A percentile compares a stretch with the other conserved stretches of the same genome.
Evolutionary conservation across 257 asterid genomes (phyloP).

Genomic region (Primulina tabacum): DNA sequence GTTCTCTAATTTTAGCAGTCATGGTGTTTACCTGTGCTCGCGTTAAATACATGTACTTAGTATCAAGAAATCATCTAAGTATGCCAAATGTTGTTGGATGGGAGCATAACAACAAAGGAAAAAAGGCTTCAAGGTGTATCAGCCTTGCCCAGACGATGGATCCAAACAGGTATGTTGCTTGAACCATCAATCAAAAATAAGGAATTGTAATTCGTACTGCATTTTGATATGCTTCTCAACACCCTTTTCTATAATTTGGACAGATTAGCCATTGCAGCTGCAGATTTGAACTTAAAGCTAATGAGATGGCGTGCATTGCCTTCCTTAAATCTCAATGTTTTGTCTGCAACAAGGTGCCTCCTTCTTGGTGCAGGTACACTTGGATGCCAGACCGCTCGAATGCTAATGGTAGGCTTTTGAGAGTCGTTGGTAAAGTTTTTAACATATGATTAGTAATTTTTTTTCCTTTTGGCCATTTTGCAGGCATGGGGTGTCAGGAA

Average conservation of each 20-base stretch:
- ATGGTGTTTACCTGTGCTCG: conserved; percentile 29
- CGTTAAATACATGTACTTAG: conserved; percentile 32
- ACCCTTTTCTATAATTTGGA: conserved; percentile 24
- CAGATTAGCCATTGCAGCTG: conserved; percentile 89
- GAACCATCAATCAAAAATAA: conserved; percentile 14
- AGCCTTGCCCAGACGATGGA: conserved; percentile 90
- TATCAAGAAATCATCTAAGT: conserved; percentile 39
- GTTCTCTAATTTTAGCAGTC: conserved; percentile 19
- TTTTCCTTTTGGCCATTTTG: conserved; percentile 15
- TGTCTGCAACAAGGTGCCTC: conserved; percentile 74
- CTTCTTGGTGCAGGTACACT: conserved; percentile 97
- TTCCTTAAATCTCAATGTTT: conserved; percentile 55
- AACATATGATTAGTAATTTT: neutral
- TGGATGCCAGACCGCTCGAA: conserved; percentile 97
- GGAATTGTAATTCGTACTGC: conserved; percentile 8
- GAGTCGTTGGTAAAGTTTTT: conserved; percentile 8
- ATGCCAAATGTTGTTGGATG: conserved; percentile 82
- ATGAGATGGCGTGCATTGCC: conserved; percentile 99
- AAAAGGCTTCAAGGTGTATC: conserved; percentile 53
- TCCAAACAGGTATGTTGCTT: conserved; percentile 65
- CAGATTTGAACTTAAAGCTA: conserved; percentile 92
- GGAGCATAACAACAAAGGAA: conserved; percentile 69
- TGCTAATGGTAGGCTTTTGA: conserved; percentile 80
- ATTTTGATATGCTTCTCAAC: conserved; percentile 17
- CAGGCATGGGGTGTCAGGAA: conserved; percentile 98